Base-by-base conservation (phyloP, 1,284 basidiomycete genomes). In the Irpex sp. region DNA sequence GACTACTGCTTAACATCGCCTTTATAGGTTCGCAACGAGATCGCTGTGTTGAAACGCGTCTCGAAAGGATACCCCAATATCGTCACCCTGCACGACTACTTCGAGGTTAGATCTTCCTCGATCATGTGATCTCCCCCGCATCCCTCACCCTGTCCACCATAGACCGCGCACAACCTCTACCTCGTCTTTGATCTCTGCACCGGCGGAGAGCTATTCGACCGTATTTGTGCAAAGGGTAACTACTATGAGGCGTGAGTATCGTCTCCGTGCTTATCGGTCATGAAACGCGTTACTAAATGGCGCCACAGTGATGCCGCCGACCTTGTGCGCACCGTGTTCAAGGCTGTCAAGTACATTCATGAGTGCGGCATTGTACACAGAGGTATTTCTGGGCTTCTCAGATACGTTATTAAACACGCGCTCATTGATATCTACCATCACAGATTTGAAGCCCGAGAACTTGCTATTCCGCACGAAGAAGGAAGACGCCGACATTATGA, bases 131-230 rank as follows among this genome's bases (percentile, higher is more conserved):
- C 57, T 13, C 55, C 36, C 8, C 40, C 40, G 40, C 40, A 44
- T 9, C 15, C 19, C 52, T 57, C 34, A 57, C 31, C 34, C 38
- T 36, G 31, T 51, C 38, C 19, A 38, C 5, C 57, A 8, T 63
- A 93, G 90, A 98, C 96, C 34, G 82, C 93, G 31, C 94, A 97
- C 79, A 98, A 98, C 73, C 85, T 97, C 67, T 97, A 95, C 74
- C 90, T 99, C 64, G 92, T 93, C 69, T 98, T 97, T 74, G 97
- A 98, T 77, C 86, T 99, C 11, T 99, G 97, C 79, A 97, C 94
- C 0, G 97, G 97, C 58, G 97, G 97, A 52, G 97, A 99, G 78
- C 87, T 99, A 19, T 99, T 99, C 72, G 97, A 99, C 77, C 87
- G 97, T 59, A 99, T 99, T 81, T 99, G 97, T 74, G 94, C 96